Conservation (phyloP, 768 basidiomycete genomes). For the Tricholoma hemisulphureum region DNA sequence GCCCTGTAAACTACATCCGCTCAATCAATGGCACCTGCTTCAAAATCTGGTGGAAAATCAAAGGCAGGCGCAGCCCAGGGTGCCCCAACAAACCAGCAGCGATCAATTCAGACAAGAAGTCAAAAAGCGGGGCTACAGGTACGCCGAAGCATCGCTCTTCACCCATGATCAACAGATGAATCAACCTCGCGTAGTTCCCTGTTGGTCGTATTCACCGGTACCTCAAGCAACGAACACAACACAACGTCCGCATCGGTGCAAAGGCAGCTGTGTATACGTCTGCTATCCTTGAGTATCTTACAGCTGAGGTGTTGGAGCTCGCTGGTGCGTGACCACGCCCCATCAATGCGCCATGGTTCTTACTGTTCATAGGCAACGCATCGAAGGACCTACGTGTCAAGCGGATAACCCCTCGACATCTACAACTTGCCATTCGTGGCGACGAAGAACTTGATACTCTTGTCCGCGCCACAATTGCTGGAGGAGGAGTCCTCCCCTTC, state of each 20-base stretch:
- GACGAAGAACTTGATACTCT: slow-evolving; percentile 97
- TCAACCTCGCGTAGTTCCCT: slow-evolving; percentile 64
- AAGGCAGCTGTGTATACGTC: slow-evolving; percentile 97
- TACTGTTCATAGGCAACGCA: slow-evolving; percentile 69
- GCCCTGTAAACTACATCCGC: not conserved
- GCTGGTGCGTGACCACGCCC: slow-evolving; percentile 61
- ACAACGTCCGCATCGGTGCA: slow-evolving; percentile 95
- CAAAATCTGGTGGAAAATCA: slow-evolving; percentile 62
- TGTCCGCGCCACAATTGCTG: slow-evolving; percentile 91
- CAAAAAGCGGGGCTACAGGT: slow-evolving; percentile 89
- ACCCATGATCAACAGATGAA: not conserved
- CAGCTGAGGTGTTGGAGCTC: slow-evolving; percentile 93
- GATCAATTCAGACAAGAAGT: slow-evolving; percentile 65
- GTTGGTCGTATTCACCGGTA: slow-evolving; percentile 98
- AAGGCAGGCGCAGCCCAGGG: slow-evolving; percentile 45
- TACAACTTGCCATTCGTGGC: slow-evolving; percentile 94
- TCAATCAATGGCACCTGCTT: slow-evolving; percentile 43
- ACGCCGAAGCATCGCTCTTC: slow-evolving; percentile 9
- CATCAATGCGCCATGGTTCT: not conserved
- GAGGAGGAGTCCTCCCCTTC: slow-evolving; percentile 84
- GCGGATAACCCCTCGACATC: slow-evolving; percentile 93
- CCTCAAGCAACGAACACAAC: slow-evolving; percentile 86
- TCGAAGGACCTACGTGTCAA: slow-evolving; percentile 97
- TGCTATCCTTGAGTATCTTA: slow-evolving; percentile 93
- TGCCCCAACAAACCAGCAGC: slow-evolving; percentile 28